Percentiles rank a stretch among this genome's conserved stretches.
phyloP scores from a whole-genome alignment of 495 filamentous ascomycete genomes.

The Hypoxylon cercidicola region DNA sequence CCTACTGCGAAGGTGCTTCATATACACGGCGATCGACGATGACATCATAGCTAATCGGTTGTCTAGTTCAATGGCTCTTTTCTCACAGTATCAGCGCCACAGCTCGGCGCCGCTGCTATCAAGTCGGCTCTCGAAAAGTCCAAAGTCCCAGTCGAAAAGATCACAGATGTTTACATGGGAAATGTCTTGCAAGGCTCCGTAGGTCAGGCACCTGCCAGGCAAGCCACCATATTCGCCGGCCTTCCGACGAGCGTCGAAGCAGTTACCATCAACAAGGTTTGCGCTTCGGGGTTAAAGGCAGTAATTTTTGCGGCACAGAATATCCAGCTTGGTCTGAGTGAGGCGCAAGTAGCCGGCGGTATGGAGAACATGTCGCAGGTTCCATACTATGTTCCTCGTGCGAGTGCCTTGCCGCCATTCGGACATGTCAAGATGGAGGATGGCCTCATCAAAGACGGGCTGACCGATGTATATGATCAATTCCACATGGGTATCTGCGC shows the following conservation, averaged over 20 bases:
- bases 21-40: background rate
- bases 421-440: conserved; percentile 89
- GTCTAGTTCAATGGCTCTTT: conserved; percentile 91
- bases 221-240: conserved; percentile 89
- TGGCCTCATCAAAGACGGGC: conserved; percentile 91
- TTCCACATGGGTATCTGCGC: conserved; percentile 98
- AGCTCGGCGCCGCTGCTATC: conserved; percentile 88
- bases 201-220: conserved; percentile 91
- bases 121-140: conserved; percentile 88
- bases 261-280: conserved; percentile 96
- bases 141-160: conserved; percentile 75
- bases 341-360: conserved; percentile 90
- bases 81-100: conserved; percentile 80
- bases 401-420: conserved; percentile 79
- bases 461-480: conserved; percentile 96
- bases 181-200: conserved; percentile 88
- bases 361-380: conserved; percentile 98
- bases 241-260: conserved; percentile 81
- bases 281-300: conserved; percentile 92
- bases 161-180: conserved; percentile 95
- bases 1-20: conserved; percentile 80
- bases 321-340: conserved; percentile 87
- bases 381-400: conserved; percentile 87
- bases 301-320: conserved; percentile 91
- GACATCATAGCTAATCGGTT: conserved; percentile 21